phyloP scores from a whole-genome alignment of 148 eudicot genomes.

The Gaultheria prostrata region DNA sequence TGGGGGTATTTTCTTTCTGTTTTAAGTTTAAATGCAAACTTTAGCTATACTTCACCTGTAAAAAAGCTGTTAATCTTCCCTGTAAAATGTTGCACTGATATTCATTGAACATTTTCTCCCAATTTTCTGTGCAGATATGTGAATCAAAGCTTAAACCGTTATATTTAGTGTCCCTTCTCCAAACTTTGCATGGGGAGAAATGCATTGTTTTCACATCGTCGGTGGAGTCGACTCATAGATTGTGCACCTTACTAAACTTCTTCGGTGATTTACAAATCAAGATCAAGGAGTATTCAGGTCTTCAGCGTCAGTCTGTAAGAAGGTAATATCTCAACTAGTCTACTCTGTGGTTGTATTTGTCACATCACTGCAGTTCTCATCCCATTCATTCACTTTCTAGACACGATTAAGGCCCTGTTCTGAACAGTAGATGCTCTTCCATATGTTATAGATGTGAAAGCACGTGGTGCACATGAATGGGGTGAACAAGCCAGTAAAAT shows the following conservation, averaged over 20 bases:
- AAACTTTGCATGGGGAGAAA: conserved; percentile 71
- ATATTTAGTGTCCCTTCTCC: conserved; percentile 71
- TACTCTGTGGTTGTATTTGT: not conserved
- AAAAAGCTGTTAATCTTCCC: not conserved
- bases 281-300: conserved; percentile 80
- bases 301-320: conserved; percentile 75
- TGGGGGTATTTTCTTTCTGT: not conserved
- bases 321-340: conserved; percentile 41
- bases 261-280: conserved; percentile 65
- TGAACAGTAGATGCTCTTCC: conserved; percentile 11
- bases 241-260: conserved; percentile 63
- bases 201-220: conserved; percentile 92
- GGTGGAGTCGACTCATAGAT: conserved; percentile 73
- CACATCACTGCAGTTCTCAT: not conserved
- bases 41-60: not conserved
- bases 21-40: not conserved
- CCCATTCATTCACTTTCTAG: not conserved
- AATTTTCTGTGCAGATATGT: conserved; percentile 62
- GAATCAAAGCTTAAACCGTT: conserved; percentile 72
- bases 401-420: not conserved
- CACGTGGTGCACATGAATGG: not conserved
- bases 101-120: not conserved
- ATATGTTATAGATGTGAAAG: not conserved
- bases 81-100: not conserved
- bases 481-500: not conserved